Conservation (phyloP, 2,329 filamentous ascomycete species). For the Xylariaceae sp. region DNA sequence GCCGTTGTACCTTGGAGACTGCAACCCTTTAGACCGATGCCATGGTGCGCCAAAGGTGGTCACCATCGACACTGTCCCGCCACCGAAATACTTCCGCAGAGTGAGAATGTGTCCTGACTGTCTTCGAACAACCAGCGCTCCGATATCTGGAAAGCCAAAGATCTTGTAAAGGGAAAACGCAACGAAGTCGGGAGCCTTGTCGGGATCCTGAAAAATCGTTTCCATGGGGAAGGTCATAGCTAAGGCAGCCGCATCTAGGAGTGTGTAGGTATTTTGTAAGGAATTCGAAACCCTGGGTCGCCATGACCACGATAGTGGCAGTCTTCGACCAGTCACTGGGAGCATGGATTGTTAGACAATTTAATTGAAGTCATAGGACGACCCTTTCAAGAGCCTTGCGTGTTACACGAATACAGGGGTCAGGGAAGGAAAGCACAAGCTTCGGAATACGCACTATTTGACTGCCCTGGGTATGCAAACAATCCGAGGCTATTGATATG, state of each 20-base stretch:
- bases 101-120: conserved; percentile 54
- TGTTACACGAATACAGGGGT: too few species aligned
- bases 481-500: conserved; percentile 37
- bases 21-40: conserved; percentile 51
- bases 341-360: too few species aligned
- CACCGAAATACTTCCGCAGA: conserved; percentile 62
- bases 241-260: conserved; percentile 62
- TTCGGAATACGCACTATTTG: conserved; percentile 41
- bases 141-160: conserved; percentile 65
- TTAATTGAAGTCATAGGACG: too few species aligned
- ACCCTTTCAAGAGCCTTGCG: too few species aligned
- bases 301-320: conserved; percentile 57
- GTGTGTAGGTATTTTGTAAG: conserved; percentile 46
- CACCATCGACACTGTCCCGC: conserved; percentile 64
- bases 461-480: conserved; percentile 68
- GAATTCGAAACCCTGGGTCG: conserved; percentile 33
- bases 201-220: conserved; percentile 46
- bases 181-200: conserved; percentile 57
- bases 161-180: conserved; percentile 65
- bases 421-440: too few species aligned
- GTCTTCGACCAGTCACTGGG: conserved; percentile 58
- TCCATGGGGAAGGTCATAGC: conserved; percentile 61
- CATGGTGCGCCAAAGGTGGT: conserved; percentile 48
- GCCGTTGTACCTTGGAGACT: conserved; percentile 26
- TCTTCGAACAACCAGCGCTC: conserved; percentile 56